Base-by-base conservation (phyloP, 495 filamentous ascomycete species). In the Jackrogersella minutella region DNA sequence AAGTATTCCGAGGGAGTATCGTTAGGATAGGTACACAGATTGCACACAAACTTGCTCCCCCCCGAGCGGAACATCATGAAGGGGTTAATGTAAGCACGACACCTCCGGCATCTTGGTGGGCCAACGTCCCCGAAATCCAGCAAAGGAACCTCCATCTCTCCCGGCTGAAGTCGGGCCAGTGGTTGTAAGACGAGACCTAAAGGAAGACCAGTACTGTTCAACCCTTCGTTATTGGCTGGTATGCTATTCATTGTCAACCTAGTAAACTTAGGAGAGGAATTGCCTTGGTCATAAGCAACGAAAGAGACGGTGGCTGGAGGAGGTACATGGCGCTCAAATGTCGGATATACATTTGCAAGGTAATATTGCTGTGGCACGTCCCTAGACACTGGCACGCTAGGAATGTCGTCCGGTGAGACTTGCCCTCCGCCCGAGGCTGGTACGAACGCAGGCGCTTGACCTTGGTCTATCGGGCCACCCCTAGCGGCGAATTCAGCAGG, bases 1-100 rank as follows among this genome's bases (percentile, higher is more conserved):
- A 96, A 98, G 75, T 99, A 99, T 70, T 97, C 95, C 1, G 90
- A 76, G 1, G 92, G 82, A 4, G 96, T 93, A 76, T 99, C 96
- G 74, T 98, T 98, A 3, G 96, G 92, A 78, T 97, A 97, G 19
- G 89, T 93, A 79, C 95, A 99, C 82, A 99, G 94, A 71, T 99
- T 99, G 78, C 95, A 99, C 56, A 96, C 92, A 71, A 97, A 97
- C 75, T 94, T 96, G 77, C 91, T 97, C 31, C 95, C 95, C 22
- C 93, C 95, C 3, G 91, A 91, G 46, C 89, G 85, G 82, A 99
- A 99, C 57, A 90, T 90, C 95, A 98, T 97, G 76, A 98, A 99
- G 9, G 95, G 95, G 72, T 99, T 99, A 77, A 99, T 96, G 76
- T 99, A 99, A 11, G 95, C 90, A 71, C 95, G 82, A 79, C 95